Conservation (phyloP, 495 filamentous ascomycete genomes). For the Pyronema domesticum region DNA sequence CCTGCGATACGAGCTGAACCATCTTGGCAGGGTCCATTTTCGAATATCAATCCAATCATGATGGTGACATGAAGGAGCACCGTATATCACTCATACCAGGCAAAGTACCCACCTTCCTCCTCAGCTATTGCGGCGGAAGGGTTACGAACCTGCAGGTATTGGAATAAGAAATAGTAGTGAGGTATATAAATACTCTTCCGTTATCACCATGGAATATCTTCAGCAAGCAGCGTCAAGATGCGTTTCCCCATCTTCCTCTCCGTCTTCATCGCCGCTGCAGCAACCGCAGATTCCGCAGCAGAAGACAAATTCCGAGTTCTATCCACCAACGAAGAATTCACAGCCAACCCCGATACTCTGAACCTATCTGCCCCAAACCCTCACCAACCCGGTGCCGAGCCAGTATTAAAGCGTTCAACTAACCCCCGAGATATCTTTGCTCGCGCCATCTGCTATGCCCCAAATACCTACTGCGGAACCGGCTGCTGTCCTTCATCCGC, state of each 20-base stretch:
- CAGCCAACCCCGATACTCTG: too few relatives aligned
- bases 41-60: too few relatives aligned
- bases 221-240: neutral
- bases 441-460: neutral
- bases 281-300: too few relatives aligned
- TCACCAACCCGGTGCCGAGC: neutral
- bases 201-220: neutral
- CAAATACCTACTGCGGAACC: neutral
- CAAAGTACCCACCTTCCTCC: neutral
- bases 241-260: neutral
- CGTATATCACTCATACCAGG: neutral
- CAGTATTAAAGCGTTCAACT: neutral
- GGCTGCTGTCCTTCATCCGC: neutral
- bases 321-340: neutral
- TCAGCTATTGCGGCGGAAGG: neutral
- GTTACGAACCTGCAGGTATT: neutral
- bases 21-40: neutral
- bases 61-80: too few relatives aligned
- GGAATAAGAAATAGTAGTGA: neutral
- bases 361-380: neutral
- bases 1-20: neutral
- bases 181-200: neutral
- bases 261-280: neutral
- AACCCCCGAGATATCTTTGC: slow-evolving; percentile 1
- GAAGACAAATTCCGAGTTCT: neutral